Base-by-base conservation (phyloP, 352 stramenopile genomes). In the Pythium aquatile region DNA sequence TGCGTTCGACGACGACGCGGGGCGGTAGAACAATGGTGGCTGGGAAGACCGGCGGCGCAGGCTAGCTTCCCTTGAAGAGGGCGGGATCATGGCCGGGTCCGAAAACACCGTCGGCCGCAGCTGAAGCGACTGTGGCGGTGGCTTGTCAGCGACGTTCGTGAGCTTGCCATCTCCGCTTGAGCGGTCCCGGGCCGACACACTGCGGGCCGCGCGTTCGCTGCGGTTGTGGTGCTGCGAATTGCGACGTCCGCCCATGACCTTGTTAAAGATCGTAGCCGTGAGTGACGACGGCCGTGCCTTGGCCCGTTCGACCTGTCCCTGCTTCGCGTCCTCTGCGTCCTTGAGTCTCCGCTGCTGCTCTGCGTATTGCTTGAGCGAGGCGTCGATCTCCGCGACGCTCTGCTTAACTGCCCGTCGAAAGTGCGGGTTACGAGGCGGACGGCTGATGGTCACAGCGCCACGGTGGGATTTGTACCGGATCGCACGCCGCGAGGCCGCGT, bases 391-490 rank as follows among this genome's bases (percentile, higher is more conserved):
- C n/a, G 72, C 72, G 0, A 89, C 59, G 63, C 72, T 78, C 5
- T 79, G 65, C 6, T 73, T 70, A 20, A 92, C 78, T 44, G 88
- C 78, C 7, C 69, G 67, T 44, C 83, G 71, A 61, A 92, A 90
- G 29, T 83, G 70, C 70, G 85, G 70, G 57, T 87, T 88, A n/a
- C 79, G 81, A 7, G 78, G 81, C 44, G 83, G 83, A 20, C 85
- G 83, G 39, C 66, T 82, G 55, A 92, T 82, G 39, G 81, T 90
- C 46, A 92, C 79, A 3, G 81, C 81, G 32, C 79, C 78, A 54
- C 74, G 71, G 42, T 88, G 83, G 1, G 67, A 76, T 47, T 82
- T 68, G 65, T 87, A 92, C 8, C 65, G 48, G 46, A 90, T 88
- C n/a, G 81, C 83, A 37, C 83, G 76, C 2, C 77, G 69, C 17